A percentile compares a stretch with the other conserved stretches of the same genome.
Evolutionary conservation across 192 early-diverging fungal genomes (phyloP).

Genomic region (Obelidium mucronatum): DNA sequence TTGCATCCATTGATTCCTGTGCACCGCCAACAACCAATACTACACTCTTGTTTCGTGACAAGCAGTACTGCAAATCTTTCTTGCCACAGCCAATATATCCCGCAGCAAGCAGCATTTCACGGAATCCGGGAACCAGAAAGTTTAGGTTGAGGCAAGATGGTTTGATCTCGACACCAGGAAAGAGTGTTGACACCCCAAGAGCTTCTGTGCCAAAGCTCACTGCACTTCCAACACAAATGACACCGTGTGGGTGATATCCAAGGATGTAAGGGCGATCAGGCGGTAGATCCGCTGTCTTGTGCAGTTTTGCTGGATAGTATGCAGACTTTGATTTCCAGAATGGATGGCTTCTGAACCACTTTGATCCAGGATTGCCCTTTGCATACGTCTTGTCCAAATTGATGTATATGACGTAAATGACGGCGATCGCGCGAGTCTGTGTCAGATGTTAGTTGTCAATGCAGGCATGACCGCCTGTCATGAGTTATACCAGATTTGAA

Average conservation of each 20-base stretch:
- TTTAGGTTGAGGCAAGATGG: slow-evolving; percentile 36
- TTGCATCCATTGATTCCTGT: slow-evolving; percentile 37
- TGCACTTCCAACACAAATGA: background rate
- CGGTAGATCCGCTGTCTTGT: slow-evolving; percentile 80
- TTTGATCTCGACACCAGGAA: slow-evolving; percentile 38
- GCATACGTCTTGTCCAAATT: slow-evolving; percentile 73
- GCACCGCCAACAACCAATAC: slow-evolving; percentile 48
- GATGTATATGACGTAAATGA: slow-evolving; percentile 73
- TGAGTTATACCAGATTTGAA: no score
- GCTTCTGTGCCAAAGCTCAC: slow-evolving; percentile 21
- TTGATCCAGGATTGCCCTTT: slow-evolving; percentile 68
- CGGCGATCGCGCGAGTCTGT: slow-evolving; percentile 13
- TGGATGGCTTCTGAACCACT: slow-evolving; percentile 48
- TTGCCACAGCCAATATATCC: slow-evolving; percentile 25
- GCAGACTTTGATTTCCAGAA: slow-evolving; percentile 75
- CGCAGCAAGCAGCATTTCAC: slow-evolving; percentile 36
- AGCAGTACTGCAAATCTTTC: slow-evolving; percentile 29
- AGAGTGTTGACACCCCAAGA: slow-evolving; percentile 10
- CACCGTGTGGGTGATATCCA: slow-evolving; percentile 82
- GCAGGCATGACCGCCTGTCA: no score
- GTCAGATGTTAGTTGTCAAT: no score
- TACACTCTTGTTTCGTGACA: slow-evolving; percentile 1
- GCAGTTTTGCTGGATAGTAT: slow-evolving; percentile 75
- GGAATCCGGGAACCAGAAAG: slow-evolving; percentile 38
- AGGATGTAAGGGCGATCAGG: slow-evolving; percentile 79